Evolutionary conservation across 208 protist genomes (phyloP), one percentile per base, ranked within the genome.

Genomic region (Trypanosoma melophagium): DNA sequence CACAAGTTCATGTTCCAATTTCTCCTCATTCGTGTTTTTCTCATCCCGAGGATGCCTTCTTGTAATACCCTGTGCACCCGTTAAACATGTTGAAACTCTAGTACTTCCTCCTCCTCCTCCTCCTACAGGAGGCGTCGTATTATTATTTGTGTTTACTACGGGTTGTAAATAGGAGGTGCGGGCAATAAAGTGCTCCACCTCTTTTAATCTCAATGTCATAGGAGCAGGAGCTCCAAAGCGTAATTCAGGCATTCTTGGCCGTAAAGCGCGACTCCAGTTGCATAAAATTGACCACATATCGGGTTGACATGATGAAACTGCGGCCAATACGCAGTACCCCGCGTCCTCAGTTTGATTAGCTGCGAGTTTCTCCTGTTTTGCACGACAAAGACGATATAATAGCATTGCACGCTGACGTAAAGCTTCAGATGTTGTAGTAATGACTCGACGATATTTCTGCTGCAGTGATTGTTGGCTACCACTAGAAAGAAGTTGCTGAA

Each of bases 241-340:
- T 21, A 92, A 60, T 28, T 75, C 78, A 0, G 83, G 80, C 25
- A 60, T 54, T 21, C 79, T 77, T 25, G 80, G 83, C 14, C 71
- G 83, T 47, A 92, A 56, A 45, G 73, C 54, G 55, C 56, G 65
- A 42, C 81, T 83, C 25, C 83, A 79, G 14, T 76, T 51, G 17
- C 54, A 63, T 16, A 92, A 62, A 2, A 77, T 49, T 14, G 25
- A 52, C 86, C 86, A 92, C 10, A 92, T 35, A 22, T 17, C 13
- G 31, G 83, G 80, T 54, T 86, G 71, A 25, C 70, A 60, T 7
- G 67, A 70, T 28, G 82, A 66, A 19, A 90, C 21, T 3, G 72
- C 74, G 1, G 83, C 83, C 17, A 83, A 81, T 42, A 88, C 81
- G 66, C 87, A 93, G 62, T 74, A 86, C 22, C 79, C 87, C 0